phyloP scores from a whole-genome alignment of 208 protist genomes.

The Herpetomonas samuelpessoai region DNA sequence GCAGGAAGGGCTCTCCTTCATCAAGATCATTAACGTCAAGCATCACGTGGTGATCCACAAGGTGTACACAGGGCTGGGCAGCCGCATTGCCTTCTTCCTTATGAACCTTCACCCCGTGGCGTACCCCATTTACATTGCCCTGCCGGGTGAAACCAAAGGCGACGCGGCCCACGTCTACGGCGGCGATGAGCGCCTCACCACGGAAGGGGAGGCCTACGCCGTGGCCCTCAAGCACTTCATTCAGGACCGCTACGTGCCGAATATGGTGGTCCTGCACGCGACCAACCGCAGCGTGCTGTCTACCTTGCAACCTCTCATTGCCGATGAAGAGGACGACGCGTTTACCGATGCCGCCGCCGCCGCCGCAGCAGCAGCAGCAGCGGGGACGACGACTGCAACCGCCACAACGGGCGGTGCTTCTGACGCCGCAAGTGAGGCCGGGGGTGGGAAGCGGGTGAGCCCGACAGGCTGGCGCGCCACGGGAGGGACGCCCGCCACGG shows the following conservation, averaged over 20 bases:
- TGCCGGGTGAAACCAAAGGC: conserved; percentile 78
- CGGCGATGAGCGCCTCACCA: conserved; percentile 71
- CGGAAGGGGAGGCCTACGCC: conserved; percentile 56
- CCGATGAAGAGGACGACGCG: conserved; percentile 19
- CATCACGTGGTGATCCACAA: conserved; percentile 82
- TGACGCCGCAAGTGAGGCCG: background rate
- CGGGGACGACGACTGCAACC: background rate
- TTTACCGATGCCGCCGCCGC: conserved; percentile 4
- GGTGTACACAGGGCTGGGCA: conserved; percentile 64
- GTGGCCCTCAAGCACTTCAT: conserved; percentile 73
- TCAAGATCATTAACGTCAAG: conserved; percentile 90
- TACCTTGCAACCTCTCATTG: conserved; percentile 60
- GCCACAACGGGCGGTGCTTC: background rate
- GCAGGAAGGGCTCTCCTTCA: conserved; percentile 65
- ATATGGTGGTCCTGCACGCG: conserved; percentile 85
- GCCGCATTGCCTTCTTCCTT: conserved; percentile 86
- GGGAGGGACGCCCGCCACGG: background rate
- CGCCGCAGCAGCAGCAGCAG: background rate
- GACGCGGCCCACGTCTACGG: conserved; percentile 69
- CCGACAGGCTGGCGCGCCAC: conserved; percentile 1
- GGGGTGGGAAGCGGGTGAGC: background rate
- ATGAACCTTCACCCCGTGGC: conserved; percentile 85
- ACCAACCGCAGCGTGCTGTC: conserved; percentile 74
- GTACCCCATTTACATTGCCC: conserved; percentile 80
- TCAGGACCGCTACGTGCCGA: conserved; percentile 72